Evolutionary conservation across 2,329 filamentous ascomycete species (phyloP).

Genomic region (Colletotrichum neosansevieriae): DNA sequence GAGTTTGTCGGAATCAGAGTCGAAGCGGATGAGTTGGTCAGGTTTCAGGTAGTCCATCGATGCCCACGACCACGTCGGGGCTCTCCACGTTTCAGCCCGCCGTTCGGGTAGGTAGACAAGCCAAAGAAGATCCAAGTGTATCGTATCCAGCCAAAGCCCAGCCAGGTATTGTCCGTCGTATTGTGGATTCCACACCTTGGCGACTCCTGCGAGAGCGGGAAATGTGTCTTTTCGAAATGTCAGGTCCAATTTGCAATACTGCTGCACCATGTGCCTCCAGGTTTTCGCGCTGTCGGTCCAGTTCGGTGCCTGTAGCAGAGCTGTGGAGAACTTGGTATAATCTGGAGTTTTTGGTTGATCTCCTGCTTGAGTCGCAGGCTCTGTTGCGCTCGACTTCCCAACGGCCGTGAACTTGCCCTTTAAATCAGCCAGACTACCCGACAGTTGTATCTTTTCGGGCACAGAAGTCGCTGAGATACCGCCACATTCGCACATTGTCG

Average conservation of each 20-base stretch:
- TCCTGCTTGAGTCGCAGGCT: background rate
- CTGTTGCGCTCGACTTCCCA: background rate
- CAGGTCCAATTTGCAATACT: constrained; percentile 27
- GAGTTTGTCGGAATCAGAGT: background rate
- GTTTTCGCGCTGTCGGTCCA: constrained; percentile 1
- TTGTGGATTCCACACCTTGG: background rate
- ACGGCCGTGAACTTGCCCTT: background rate
- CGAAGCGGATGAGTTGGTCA: background rate
- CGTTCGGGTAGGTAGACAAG: background rate
- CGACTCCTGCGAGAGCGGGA: constrained; percentile 1
- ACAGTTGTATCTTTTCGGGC: background rate
- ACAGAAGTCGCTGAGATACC: background rate
- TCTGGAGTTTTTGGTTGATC: background rate
- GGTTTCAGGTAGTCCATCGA: background rate
- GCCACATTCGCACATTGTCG: background rate
- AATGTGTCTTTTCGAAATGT: constrained; percentile 23
- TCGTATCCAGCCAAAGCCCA: background rate
- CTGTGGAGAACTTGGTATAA: background rate
- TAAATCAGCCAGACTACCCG: background rate
- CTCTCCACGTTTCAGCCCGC: background rate
- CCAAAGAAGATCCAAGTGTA: constrained; percentile 1
- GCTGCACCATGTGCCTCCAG: constrained; percentile 1
- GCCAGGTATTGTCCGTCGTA: background rate
- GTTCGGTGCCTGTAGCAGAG: background rate
- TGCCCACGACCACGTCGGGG: background rate